Conservation (phyloP, 2,329 filamentous ascomycete species). For the Cadophora malorum region DNA sequence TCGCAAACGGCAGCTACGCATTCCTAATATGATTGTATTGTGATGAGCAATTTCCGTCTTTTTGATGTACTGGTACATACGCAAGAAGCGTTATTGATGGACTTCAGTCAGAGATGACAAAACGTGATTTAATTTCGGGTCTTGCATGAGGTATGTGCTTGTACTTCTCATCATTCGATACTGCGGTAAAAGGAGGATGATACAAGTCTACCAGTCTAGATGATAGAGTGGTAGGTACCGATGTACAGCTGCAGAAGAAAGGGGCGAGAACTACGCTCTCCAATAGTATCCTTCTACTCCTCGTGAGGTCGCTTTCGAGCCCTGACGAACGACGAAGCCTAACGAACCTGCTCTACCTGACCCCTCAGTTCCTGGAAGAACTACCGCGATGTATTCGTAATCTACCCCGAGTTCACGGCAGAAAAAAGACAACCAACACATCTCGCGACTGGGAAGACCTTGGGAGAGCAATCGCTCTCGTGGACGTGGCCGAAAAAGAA, state of each 20-base stretch:
- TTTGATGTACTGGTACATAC: not conserved
- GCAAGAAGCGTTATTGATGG: not conserved
- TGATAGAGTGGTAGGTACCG: not conserved
- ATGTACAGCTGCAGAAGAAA: not conserved
- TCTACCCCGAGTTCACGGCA: not conserved
- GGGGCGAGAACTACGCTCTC: not conserved
- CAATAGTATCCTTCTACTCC: not conserved
- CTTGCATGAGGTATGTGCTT: slow-evolving; percentile 11
- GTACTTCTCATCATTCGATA: not conserved
- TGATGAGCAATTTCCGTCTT: not conserved
- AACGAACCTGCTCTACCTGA: not conserved
- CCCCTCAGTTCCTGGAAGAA: not conserved
- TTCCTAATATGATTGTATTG: not conserved
- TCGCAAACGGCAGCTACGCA: not conserved
- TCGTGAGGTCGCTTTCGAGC: not conserved
- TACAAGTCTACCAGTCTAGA: not conserved
- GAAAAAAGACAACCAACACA: not conserved
- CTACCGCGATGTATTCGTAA: not conserved
- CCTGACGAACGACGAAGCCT: not conserved
- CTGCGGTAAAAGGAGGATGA: not conserved
- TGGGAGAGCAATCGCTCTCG: not conserved
- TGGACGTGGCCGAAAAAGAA: slow-evolving; percentile 12
- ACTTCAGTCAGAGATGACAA: slow-evolving; percentile 3
- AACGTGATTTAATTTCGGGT: slow-evolving; percentile 6
- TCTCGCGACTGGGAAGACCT: not conserved